A percentile compares a stretch with the other conserved stretches of the same genome.
Conservation (phyloP, 2,329 filamentous ascomycete species). For the Zelopaecilomyces penicillatus region DNA sequence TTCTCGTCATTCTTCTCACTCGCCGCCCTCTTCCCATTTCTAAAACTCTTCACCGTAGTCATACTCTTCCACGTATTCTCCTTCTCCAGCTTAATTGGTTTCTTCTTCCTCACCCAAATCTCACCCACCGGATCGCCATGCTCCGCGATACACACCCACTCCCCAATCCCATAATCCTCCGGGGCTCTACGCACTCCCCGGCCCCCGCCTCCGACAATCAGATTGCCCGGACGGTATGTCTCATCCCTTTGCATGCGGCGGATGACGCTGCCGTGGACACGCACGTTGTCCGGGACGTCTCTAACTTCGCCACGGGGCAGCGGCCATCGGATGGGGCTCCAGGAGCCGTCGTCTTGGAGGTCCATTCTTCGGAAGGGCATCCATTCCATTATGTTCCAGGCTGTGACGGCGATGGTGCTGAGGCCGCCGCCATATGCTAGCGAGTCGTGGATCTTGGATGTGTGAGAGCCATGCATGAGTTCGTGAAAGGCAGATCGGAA, state of each 20-base stretch:
- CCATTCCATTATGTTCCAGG: slow-evolving; percentile 75
- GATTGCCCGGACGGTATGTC: slow-evolving; percentile 65
- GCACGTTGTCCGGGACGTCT: slow-evolving; percentile 62
- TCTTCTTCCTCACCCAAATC: slow-evolving; percentile 43
- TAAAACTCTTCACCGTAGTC: slow-evolving; percentile 1
- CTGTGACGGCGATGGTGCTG: slow-evolving; percentile 44
- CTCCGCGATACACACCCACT: slow-evolving; percentile 60
- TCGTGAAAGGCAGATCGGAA: slow-evolving; percentile 38
- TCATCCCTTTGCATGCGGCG: slow-evolving; percentile 57
- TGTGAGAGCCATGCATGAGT: slow-evolving; percentile 49
- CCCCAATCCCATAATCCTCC: slow-evolving; percentile 54
- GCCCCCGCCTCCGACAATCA: slow-evolving; percentile 73
- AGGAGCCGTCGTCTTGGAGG: slow-evolving; percentile 60
- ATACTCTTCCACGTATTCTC: slow-evolving; percentile 4
- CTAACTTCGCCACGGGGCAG: slow-evolving; percentile 69
- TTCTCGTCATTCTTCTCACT: neutral
- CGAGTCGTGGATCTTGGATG: slow-evolving; percentile 59
- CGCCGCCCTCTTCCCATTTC: neutral
- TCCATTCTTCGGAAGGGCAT: slow-evolving; percentile 78
- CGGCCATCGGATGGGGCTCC: slow-evolving; percentile 75
- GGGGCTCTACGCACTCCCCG: slow-evolving; percentile 58
- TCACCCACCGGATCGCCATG: slow-evolving; percentile 62
- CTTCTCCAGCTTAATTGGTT: slow-evolving; percentile 3
- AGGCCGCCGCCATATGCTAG: slow-evolving; percentile 57
- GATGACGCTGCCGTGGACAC: slow-evolving; percentile 68